Conservation (phyloP, 1,284 basidiomycete species). For the Papiliotrema fonsecae region DNA sequence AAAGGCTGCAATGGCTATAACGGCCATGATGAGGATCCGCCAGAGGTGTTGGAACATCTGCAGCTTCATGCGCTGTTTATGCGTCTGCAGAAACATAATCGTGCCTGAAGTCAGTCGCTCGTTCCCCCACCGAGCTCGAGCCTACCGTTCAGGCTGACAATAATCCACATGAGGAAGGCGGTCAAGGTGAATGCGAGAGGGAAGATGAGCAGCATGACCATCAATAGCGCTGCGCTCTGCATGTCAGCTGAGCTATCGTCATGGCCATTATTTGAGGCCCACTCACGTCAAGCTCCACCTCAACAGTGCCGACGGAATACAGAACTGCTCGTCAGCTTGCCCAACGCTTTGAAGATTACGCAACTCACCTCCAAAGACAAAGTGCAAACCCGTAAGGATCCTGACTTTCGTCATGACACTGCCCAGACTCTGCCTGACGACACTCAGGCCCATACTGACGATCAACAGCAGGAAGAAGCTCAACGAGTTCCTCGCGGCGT, state of each 20-base stretch:
- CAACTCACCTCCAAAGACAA: slow-evolving; percentile 78
- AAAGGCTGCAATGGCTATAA: slow-evolving; percentile 78
- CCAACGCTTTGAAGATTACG: not conserved
- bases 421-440: slow-evolving; percentile 53
- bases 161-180: slow-evolving; percentile 91
- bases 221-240: slow-evolving; percentile 65
- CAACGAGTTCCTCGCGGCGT: slow-evolving; percentile 87
- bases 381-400: slow-evolving; percentile 57
- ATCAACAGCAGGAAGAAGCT: slow-evolving; percentile 94
- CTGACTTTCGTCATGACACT: slow-evolving; percentile 44
- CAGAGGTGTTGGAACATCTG: slow-evolving; percentile 81
- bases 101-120: slow-evolving; percentile 58
- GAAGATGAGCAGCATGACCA: slow-evolving; percentile 80
- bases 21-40: slow-evolving; percentile 77
- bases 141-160: slow-evolving; percentile 77
- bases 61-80: slow-evolving; percentile 82
- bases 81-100: slow-evolving; percentile 71
- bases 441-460: slow-evolving; percentile 79
- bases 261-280: too few species aligned
- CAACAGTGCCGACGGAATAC: slow-evolving; percentile 86
- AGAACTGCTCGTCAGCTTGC: slow-evolving; percentile 55
- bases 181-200: slow-evolving; percentile 91
- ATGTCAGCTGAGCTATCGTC: slow-evolving; percentile 18
- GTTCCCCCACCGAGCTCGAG: slow-evolving; percentile 5
- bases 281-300: slow-evolving; percentile 72